phyloP scores from a whole-genome alignment of 2,329 filamentous ascomycete species.

The Trichoderma koningiopsis region DNA sequence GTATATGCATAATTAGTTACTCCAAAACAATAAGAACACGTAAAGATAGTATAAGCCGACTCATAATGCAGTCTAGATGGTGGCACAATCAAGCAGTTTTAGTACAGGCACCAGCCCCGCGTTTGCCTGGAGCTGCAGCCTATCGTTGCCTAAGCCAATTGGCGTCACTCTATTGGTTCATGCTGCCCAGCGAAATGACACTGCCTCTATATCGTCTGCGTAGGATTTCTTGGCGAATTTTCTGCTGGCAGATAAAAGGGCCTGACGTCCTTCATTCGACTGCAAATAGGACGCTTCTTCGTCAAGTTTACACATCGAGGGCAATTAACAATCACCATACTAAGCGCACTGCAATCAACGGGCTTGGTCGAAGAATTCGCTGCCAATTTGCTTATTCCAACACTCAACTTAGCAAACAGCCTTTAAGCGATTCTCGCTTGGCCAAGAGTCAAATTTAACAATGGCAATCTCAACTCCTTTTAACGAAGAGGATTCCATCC shows the following conservation, averaged over 20 bases:
- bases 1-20: background rate
- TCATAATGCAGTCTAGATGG: too few species aligned
- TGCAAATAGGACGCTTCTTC: background rate
- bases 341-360: background rate
- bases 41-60: background rate
- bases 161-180: too few species aligned
- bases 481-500: slow-evolving; percentile 42
- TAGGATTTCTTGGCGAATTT: background rate
- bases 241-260: slow-evolving; percentile 3
- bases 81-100: background rate
- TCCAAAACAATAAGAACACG: background rate
- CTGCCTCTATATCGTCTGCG: background rate
- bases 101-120: slow-evolving; percentile 7
- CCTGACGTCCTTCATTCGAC: background rate
- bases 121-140: slow-evolving; percentile 20
- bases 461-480: slow-evolving; percentile 6
- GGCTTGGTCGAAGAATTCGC: background rate
- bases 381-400: background rate
- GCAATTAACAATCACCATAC: background rate
- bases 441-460: background rate
- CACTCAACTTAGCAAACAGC: slow-evolving; percentile 30
- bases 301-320: background rate
- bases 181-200: background rate
- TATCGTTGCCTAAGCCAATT: background rate
- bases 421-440: background rate